Evolutionary conservation across 805 yeast species (phyloP).

Genomic region (Hanseniaspora vineae): DNA sequence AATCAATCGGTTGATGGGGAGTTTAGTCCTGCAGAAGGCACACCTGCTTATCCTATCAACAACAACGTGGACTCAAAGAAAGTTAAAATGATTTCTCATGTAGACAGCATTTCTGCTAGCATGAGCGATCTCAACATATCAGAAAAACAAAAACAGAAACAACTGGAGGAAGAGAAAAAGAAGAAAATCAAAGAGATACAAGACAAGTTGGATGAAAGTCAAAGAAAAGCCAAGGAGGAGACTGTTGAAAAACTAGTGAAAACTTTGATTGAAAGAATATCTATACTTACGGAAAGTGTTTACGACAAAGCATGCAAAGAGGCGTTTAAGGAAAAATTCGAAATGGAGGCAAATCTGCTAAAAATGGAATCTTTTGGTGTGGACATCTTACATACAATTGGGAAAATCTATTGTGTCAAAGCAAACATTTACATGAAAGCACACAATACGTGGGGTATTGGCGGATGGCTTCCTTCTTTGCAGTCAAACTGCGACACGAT

Average conservation of each 20-base stretch:
- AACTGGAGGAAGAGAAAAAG: constrained; percentile 23
- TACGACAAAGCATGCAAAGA: constrained; percentile 47
- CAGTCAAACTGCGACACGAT: constrained; percentile 66
- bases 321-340: constrained; percentile 51
- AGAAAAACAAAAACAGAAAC: constrained; percentile 15
- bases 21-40: too few relatives aligned
- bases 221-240: constrained; percentile 50
- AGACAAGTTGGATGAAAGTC: constrained; percentile 67
- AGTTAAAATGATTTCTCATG: not conserved
- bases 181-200: constrained; percentile 33
- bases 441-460: constrained; percentile 49
- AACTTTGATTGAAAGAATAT: constrained; percentile 42
- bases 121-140: constrained; percentile 1
- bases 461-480: constrained; percentile 60
- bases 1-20: too few relatives aligned
- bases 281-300: constrained; percentile 48
- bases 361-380: constrained; percentile 80
- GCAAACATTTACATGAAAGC: constrained; percentile 53
- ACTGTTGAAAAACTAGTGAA: constrained; percentile 48
- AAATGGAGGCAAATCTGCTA: constrained; percentile 70
- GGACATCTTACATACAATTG: constrained; percentile 66
- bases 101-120: not conserved
- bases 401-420: constrained; percentile 53
- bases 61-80: not conserved
- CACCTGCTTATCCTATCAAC: not conserved